Conservation (phyloP, 805 yeast species). For the Kodamaea laetipori region DNA sequence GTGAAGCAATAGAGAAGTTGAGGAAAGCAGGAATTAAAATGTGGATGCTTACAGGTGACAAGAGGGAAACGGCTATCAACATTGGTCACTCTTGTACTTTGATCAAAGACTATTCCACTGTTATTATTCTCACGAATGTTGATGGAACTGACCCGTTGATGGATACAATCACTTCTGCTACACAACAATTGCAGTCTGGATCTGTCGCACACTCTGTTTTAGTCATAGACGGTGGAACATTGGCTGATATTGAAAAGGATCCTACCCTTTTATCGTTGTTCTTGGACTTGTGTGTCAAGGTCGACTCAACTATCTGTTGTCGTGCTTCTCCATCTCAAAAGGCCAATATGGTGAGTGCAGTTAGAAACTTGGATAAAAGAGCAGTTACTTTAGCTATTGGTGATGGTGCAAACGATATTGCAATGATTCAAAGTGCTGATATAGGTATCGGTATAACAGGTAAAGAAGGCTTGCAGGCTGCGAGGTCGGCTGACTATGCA, state of each 20-base stretch:
- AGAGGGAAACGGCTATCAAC: conserved; percentile 95
- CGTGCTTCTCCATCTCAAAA: conserved; percentile 97
- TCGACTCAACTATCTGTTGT: conserved; percentile 92
- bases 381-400: conserved; percentile 94
- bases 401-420: conserved; percentile 98
- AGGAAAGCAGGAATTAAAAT: conserved; percentile 90
- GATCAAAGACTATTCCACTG: conserved; percentile 90
- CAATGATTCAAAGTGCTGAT: conserved; percentile 98
- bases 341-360: conserved; percentile 81
- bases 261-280: conserved; percentile 71
- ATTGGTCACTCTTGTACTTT: conserved; percentile 94
- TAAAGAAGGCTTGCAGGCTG: conserved; percentile 95
- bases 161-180: conserved; percentile 72
- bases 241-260: conserved; percentile 72
- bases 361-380: conserved; percentile 65
- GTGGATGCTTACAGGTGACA: conserved; percentile 99
- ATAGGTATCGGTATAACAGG: conserved; percentile 98
- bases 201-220: conserved; percentile 91
- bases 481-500: conserved; percentile 90
- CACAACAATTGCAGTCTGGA: conserved; percentile 69
- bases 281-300: conserved; percentile 79
- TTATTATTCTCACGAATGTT: conserved; percentile 62
- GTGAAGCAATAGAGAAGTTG: conserved; percentile 89
- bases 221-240: conserved; percentile 92
- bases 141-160: conserved; percentile 56